A percentile compares a stretch with the other conserved stretches of the same genome.
Evolutionary conservation across 345 rosid genomes (phyloP).

Genomic region (Mercurialis annua): DNA sequence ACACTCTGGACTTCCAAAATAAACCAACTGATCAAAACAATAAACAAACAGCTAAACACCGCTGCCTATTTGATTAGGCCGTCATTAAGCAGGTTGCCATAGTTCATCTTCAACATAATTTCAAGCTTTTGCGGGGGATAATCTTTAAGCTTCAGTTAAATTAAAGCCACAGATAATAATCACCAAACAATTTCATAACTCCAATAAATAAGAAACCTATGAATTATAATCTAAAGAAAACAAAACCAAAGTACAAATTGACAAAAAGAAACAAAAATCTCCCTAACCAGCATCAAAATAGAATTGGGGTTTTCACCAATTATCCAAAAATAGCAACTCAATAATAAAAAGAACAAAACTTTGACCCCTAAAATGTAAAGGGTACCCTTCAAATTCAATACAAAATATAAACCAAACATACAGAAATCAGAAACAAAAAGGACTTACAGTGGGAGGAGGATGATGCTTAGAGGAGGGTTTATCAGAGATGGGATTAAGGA

Average conservation of each 20-base stretch:
- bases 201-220: neutral
- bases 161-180: neutral
- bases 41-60: neutral
- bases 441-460: slow-evolving; percentile 27
- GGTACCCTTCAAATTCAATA: neutral
- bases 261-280: neutral
- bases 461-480: slow-evolving; percentile 54
- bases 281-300: neutral
- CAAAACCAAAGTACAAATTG: neutral
- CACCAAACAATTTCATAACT: neutral
- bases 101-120: neutral
- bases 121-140: neutral
- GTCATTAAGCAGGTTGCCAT: neutral
- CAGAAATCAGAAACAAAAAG: slow-evolving; percentile 1
- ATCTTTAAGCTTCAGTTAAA: neutral
- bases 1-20: neutral
- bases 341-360: neutral
- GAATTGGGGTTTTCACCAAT: slow-evolving; percentile 1
- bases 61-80: neutral
- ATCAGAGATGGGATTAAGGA: slow-evolving; percentile 93
- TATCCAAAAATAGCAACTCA: neutral
- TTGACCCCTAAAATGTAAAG: neutral
- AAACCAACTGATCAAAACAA: neutral
- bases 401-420: too few relatives aligned
- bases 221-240: too few relatives aligned